A percentile compares a stretch with the other conserved stretches of the same genome.
Evolutionary conservation across 768 basidiomycete genomes (phyloP).

Genomic region (Pisolithus tinctorius): DNA sequence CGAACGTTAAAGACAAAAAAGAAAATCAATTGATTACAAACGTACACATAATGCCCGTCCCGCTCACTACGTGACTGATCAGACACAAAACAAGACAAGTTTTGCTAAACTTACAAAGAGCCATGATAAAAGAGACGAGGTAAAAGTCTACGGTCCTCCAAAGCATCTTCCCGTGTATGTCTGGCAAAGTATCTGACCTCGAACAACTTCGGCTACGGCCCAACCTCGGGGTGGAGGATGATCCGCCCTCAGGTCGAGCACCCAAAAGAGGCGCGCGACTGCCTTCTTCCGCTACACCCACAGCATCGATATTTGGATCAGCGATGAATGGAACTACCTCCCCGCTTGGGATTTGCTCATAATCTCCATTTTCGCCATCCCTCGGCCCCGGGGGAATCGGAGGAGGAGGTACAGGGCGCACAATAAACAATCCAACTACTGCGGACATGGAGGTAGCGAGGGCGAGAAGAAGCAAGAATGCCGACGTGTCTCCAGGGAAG

Average conservation of each 20-base stretch:
- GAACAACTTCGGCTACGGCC: not conserved
- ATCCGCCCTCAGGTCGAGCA: not conserved
- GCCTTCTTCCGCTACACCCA: not conserved
- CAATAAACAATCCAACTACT: conserved; percentile 67
- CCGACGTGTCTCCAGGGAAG: conserved; percentile 73
- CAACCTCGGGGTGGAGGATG: not conserved
- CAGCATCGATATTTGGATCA: not conserved
- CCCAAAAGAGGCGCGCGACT: not conserved
- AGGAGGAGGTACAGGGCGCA: conserved; percentile 23
- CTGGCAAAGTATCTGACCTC: conserved; percentile 25
- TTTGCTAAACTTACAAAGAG: conserved; percentile 39
- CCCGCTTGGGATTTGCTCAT: not conserved
- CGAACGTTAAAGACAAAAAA: conserved; percentile 16
- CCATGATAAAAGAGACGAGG: conserved; percentile 49
- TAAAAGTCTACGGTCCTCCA: conserved; percentile 55
- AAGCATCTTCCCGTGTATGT: conserved; percentile 51
- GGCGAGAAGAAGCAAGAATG: conserved; percentile 68
- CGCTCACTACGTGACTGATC: conserved; percentile 42
- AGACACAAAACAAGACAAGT: not conserved
- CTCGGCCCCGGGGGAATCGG: not conserved
- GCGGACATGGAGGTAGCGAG: conserved; percentile 76
- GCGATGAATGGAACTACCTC: not conserved
- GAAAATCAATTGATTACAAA: conserved; percentile 11
- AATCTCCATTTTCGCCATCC: not conserved
- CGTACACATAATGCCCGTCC: conserved; percentile 70